Evolutionary conservation across 805 yeast genomes (phyloP), one percentile per base, ranked within the genome.

Genomic region (Wickerhamiella nectarea): DNA sequence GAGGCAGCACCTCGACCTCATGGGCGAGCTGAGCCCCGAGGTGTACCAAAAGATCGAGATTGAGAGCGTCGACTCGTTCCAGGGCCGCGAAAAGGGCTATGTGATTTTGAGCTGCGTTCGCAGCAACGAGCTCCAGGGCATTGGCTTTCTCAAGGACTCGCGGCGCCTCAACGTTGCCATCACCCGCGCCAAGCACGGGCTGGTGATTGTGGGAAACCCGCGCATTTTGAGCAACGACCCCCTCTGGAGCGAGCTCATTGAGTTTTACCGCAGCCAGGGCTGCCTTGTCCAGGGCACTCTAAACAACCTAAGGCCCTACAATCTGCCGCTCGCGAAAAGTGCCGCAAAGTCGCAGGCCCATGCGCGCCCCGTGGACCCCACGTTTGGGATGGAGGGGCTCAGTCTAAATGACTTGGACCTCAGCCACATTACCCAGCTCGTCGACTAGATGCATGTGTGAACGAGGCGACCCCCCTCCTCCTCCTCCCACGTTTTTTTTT

Each of bases 11-110:
- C 75, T 87, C 84, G 72, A 74, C 53, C 60, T 76, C 67, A 78
- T 77, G 52, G 81, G 87, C 24, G 63, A 83, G 0, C 57, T 79
- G 56, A 80, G 77, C 43, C 74, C 74, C 50, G 78, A 76, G 1
- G 61, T 73, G 26, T 84, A 84, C 57, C 60, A 68, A 40, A 76
- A 74, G 42, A 80, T 87, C 38, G 96, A 87, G 62, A 86, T 87
- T 22, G 85, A 91, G 6, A 81, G 93, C n/a, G 80, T 85, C n/a
- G 95, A 85, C 60, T 91, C 95, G 1, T 85, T 85, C 65, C 95
- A 85, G 62, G 95, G 95, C 24, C 70, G 94, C 53, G 95, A 84
- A 55, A 85, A 83, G 62, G 86, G 81, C 54, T 78, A 76, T 46
- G 78, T 85, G 33, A 70, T 86, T 18, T 66, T 85, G 48, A 76